Conservation (phyloP, 140 eudicot genomes). For the Stevia rebaudiana region DNA sequence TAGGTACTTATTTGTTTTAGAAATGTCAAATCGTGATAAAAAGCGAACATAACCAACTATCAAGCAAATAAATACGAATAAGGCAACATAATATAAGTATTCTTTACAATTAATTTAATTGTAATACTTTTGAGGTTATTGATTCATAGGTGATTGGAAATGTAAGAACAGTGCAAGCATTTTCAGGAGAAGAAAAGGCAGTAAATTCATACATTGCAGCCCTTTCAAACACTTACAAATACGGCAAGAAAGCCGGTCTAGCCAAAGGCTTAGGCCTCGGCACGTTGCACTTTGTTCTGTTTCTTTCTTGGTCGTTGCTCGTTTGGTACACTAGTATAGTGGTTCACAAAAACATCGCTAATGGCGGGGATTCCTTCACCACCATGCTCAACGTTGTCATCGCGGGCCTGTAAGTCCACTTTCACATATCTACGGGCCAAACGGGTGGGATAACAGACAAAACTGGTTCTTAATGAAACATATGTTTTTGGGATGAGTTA, state of each 20-base stretch:
- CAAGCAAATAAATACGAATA: not conserved
- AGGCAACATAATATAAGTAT: not conserved
- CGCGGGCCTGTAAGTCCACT: conserved; percentile 82
- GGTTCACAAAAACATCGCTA: conserved; percentile 82
- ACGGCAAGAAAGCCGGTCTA: conserved; percentile 84
- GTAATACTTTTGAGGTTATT: not conserved
- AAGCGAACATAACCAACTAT: not conserved
- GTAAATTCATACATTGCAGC: conserved; percentile 65
- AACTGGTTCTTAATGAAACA: not conserved
- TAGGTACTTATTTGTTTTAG: too few relatives aligned
- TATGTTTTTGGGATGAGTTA: not conserved
- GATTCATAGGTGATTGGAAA: conserved; percentile 72
- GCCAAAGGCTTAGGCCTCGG: conserved; percentile 98
- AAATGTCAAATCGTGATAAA: too few relatives aligned
- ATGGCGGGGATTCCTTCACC: conserved; percentile 98
- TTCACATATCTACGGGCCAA: not conserved
- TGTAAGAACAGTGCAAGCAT: conserved; percentile 97
- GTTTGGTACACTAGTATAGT: conserved; percentile 96
- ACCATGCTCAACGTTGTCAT: conserved; percentile 99
- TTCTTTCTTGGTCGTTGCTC: conserved; percentile 93
- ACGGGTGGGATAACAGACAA: not conserved
- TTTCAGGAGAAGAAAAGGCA: conserved; percentile 90
- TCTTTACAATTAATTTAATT: not conserved
- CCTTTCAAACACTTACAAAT: conserved; percentile 58
- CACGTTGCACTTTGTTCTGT: conserved; percentile 78